Base-by-base conservation (phyloP, 768 basidiomycete genomes). In the Tephrocybe sp. region DNA sequence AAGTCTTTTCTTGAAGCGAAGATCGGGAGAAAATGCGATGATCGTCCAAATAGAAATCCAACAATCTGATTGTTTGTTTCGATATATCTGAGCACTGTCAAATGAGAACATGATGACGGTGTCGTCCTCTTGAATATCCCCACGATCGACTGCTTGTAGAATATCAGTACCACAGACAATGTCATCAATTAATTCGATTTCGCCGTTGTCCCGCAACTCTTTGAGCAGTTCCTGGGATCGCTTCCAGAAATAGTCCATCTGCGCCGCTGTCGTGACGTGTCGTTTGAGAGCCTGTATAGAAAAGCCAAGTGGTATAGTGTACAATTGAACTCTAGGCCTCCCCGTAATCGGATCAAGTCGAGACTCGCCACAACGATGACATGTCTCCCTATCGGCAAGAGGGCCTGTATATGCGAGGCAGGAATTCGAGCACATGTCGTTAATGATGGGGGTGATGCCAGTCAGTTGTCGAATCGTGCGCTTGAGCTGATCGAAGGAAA, bases 41-140 rank as follows among this genome's bases (percentile, higher is more conserved):
- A 74, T 36, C 0, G 69, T 45, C 63, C 65, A 69, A 0, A 73
- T 65, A 59, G 16, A 52, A 0, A 58, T 53, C 51, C 53, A 58
- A 38, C 57, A 57, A 29, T 57, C 53, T 0, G 52, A 57, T 2
- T 4, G 18, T 50, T 69, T 70, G 49, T 58, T 61, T 0, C 48
- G 50, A 38, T 66, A 68, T 7, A 72, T 55, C 38, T 72, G 71
- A 0, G 61, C 62, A 0, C 71, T 64, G 23, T 73, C 62, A 6
- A 68, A 52, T 0, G 64, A 71, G 0, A 67, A 33, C 49, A 68
- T 61, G 1, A 72, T 40, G 0, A 68, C 54, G 0, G 57, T 61
- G 24, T 71, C 59, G 13, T 56, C 13, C 2, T 48, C 7, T 10
- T 18, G 3, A 7, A 54, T 52, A 42, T 45, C 29, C 2, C 49